Evolutionary conservation across 768 basidiomycete genomes (phyloP), one percentile per base, ranked within the genome.

Genomic region (Boletus sp.): DNA sequence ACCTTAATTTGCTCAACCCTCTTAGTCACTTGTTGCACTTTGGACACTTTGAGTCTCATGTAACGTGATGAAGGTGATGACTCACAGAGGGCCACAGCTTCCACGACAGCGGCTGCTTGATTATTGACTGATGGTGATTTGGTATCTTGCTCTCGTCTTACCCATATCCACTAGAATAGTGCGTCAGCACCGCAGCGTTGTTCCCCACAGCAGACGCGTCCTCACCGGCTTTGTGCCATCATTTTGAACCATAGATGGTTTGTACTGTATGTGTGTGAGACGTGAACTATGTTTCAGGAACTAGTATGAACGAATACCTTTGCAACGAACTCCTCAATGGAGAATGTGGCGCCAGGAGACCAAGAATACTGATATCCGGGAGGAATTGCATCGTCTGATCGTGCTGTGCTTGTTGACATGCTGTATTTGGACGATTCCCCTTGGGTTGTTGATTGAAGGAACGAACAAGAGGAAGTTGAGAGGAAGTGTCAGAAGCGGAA

Each of bases 241-340:
- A 65, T 90, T 82, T 61, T 87, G 83, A 10, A 89, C 84, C 87
- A 90, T 86, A 17, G 87, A 89, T 1, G 89, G 89, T 51, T 78
- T 86, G 60, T 83, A 88, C 87, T 90, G 58, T n/a, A 39, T 10
- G 17, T 9, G 30, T 18, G 55, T 60, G 32, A 56, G 57, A 36
- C 7, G 33, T 10, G 24, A 53, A 39, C 8, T 7, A 2, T 44
- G 44, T 41, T 32, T 33, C 12, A 24, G 52, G 17, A 20, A 14
- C 7, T 28, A n/a, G n/a, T n/a, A 14, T 33, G 9, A 55, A 80
- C 44, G 14, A 29, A 29, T 44, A 66, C 86, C 73, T 88, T 86
- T 37, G 67, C 68, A 51, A 86, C 65, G 62, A 85, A 89, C 14
- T 82, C 79, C 20, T 80, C 62, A 17, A 88, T 68, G 11, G 80